Evolutionary conservation across 2,329 filamentous ascomycete species (phyloP), one percentile per base, ranked within the genome.

Genomic region (Hypomyces rosellus): DNA sequence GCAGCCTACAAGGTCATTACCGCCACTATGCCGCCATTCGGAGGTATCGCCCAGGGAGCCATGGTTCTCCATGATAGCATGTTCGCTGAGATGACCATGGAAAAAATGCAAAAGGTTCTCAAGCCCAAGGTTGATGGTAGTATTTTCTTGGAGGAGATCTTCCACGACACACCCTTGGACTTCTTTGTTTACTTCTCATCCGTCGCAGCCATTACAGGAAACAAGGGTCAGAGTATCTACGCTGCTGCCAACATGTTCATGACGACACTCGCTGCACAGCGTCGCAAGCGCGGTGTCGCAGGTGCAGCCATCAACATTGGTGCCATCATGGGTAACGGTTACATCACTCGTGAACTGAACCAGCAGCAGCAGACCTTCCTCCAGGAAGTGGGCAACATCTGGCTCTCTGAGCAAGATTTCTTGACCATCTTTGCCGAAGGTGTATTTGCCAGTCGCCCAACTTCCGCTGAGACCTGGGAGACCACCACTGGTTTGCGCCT

Each of bases 201-300:
- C 0, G 22, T 65, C 1, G 49, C 59, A 0, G 42, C 42, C 2
- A 54, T 65, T 3, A 48, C 59, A 5, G 69, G 69, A 3, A 65
- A 65, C 43, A 20, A 41, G 7, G 64, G 61, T 5, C 75, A 80
- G 54, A 55, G 65, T 3, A 74, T 70, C 54, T 80, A 80, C 51
- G 58, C 63, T 1, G 70, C 72, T 0, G 74, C 69, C 3, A 76
- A 76, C 54, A 53, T 54, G 3, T 79, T 66, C 60, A 69, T 77
- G 65, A 56, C 55, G 7, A 55, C 55, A 1, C 56, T 79, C 0
- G 69, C 65, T 1, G 43, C 54, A 0, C 61, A 71, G 14, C 59
- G 75, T 4, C 52, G 68, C 0, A 55, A 54, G 1, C 63, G 68
- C 3, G 73, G 73, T 0, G 52, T 73, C 0, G 61, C 66, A 4